Conservation (phyloP, 495 filamentous ascomycete genomes). For the Xylaria bambusicola region DNA sequence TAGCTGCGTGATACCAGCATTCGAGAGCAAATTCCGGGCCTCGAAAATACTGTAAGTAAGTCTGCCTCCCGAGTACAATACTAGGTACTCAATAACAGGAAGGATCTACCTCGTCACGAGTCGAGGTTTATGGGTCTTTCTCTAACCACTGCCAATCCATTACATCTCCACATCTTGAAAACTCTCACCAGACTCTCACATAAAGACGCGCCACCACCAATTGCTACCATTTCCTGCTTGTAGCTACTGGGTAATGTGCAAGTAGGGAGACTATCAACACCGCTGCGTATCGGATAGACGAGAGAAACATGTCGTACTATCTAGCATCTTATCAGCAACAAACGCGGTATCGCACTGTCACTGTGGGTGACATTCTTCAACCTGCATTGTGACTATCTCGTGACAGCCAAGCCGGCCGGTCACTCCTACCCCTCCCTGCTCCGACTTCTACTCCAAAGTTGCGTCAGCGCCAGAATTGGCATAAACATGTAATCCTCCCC, state of each 20-base stretch:
- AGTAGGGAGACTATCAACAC: too few relatives aligned
- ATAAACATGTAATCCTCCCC: constrained; percentile 10
- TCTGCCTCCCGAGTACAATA: not conserved
- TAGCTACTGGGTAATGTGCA: too few relatives aligned
- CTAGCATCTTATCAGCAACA: not conserved
- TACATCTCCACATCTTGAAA: constrained; percentile 4
- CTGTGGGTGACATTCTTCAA: constrained; percentile 7
- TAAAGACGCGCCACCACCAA: too few relatives aligned
- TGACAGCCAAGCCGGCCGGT: constrained; percentile 14
- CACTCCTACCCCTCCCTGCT: constrained; percentile 13
- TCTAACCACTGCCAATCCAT: not conserved
- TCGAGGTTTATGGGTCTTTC: constrained; percentile 13
- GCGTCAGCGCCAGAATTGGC: constrained; percentile 6
- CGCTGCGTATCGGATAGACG: too few relatives aligned
- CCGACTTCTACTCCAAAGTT: too few relatives aligned
- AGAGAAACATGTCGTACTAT: too few relatives aligned
- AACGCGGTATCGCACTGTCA: not conserved
- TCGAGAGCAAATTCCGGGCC: not conserved
- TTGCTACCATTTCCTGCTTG: too few relatives aligned
- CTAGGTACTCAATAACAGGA: not conserved
- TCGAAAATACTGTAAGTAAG: not conserved
- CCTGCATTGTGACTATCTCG: constrained; percentile 10
- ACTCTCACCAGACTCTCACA: too few relatives aligned
- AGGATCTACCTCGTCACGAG: constrained; percentile 14
- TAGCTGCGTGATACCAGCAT: too few relatives aligned